Base-by-base conservation (phyloP, 2,329 filamentous ascomycete species). In the Didymella pinodella region DNA sequence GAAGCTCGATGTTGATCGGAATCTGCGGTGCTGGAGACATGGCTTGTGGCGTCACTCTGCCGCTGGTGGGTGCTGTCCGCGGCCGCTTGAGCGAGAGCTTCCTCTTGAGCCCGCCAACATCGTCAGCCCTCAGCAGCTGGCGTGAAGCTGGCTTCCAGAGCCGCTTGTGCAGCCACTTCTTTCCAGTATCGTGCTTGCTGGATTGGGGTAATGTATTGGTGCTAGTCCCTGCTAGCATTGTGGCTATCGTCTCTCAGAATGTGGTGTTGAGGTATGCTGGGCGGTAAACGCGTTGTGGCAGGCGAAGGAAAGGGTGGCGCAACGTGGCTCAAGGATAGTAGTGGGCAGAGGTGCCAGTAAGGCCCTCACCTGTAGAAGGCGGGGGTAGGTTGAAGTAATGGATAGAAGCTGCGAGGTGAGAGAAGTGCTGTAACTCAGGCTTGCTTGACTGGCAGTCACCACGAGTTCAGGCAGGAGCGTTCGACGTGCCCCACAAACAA, bases 101-200 rank as follows among this genome's bases (percentile, higher is more conserved):
- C 22, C 38, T 48, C 14, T 47, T 57, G 22, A 65, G 29, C 8
- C 57, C 48, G 22, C 34, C 34, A 14, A 48, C 31, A n/a, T 48
- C 48, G 3, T 56, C 45, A 0, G 26, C 28, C 7, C 48, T 56
- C 53, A 50, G 58, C 20, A 54, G 18, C 25, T 69, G 66, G 26
- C 62, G 62, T n/a, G 66, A 64, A 22, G 60, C 52, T 20, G 64
- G 56, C 51, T 64, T 70, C 46, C 61, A 65, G 2, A 75, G 56
- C 34, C 65, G 67, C 25, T 65, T 66, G 44, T 69, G 64, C 20
- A 73, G 52, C 71, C 73, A 74, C 32, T 65, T 63, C 48, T 65
- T 73, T 14, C 65, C 55, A 8, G 59, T 59, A 34, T 64, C 63
- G 20, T 65, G 62, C 47, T 67, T 68, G 52, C 50, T 56, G 7